These are phyloP conservation scores for Cutaneotrichosporon sp. DNA, from an alignment of 1,284 basidiomycete genomes.

Conservation along the genomic window DNA sequence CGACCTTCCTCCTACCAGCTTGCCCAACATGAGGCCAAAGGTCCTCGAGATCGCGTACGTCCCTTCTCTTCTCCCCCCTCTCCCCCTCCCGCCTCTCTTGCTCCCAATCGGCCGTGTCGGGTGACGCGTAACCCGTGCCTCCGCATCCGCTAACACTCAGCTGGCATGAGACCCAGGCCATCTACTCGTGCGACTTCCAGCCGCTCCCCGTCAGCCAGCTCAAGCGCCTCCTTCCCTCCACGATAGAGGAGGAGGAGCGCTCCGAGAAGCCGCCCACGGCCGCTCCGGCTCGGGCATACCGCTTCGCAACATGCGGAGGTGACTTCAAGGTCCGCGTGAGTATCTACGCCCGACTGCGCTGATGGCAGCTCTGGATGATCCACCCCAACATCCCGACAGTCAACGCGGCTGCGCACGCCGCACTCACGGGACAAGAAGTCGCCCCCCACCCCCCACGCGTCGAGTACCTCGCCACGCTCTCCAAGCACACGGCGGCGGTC, in stretches of 20 bases:
- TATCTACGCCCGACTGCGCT: constrained; percentile 28
- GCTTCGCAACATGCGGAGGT: constrained; percentile 91
- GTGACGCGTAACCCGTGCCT: constrained; percentile 1
- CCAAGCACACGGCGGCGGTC: constrained; percentile 89
- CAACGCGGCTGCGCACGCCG: constrained; percentile 57
- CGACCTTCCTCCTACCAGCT: not conserved
- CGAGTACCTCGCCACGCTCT: constrained; percentile 93
- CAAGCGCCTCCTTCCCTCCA: constrained; percentile 53
- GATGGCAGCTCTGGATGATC: constrained; percentile 82
- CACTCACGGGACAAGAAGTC: constrained; percentile 58
- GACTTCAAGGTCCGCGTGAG: constrained; percentile 94
- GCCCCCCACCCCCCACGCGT: constrained; percentile 75
- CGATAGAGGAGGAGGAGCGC: constrained; percentile 36
- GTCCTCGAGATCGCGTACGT: constrained; percentile 54
- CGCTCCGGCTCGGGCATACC: constrained; percentile 64
- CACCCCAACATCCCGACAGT: constrained; percentile 79
- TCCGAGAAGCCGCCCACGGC: constrained; percentile 23
- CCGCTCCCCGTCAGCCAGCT: constrained; percentile 58
- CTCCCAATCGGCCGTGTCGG: not conserved
- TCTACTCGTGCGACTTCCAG: constrained; percentile 93
- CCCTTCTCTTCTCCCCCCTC: not conserved
- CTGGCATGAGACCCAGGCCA: constrained; percentile 91
- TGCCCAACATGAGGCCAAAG: constrained; percentile 48
- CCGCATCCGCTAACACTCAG: constrained; percentile 24
- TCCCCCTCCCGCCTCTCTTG: too few species aligned